phyloP scores from a whole-genome alignment of 768 basidiomycete genomes.

The Coprinopsis sp. region DNA sequence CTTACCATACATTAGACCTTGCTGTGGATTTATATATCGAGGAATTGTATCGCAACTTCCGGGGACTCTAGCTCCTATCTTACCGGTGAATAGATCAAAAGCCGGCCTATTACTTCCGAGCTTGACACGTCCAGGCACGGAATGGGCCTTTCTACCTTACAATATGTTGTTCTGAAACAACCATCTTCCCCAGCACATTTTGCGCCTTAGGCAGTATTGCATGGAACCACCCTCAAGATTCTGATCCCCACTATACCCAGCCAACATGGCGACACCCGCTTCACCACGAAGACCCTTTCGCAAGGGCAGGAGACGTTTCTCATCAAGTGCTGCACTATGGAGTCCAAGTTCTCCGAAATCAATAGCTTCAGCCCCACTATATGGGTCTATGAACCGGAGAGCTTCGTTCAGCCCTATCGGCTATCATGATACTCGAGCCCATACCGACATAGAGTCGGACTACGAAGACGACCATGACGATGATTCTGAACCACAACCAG shows the following conservation, averaged over 20 bases:
- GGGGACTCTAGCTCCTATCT: not conserved
- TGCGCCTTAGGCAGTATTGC: too few species aligned
- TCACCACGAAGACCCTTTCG: constrained; percentile 21
- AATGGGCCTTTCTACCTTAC: too few species aligned
- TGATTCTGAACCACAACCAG: constrained; percentile 7
- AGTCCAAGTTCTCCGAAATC: constrained; percentile 22
- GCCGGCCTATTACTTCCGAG: too few species aligned
- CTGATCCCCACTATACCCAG: too few species aligned
- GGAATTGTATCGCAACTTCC: not conserved
- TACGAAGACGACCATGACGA: constrained; percentile 23
- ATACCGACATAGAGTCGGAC: constrained; percentile 27
- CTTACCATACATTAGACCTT: constrained; percentile 17
- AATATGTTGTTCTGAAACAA: too few species aligned
- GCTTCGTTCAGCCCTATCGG: constrained; percentile 24
- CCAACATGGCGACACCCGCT: constrained; percentile 14
- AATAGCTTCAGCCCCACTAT: constrained; percentile 19
- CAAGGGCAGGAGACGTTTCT: constrained; percentile 30
- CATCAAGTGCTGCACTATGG: constrained; percentile 23
- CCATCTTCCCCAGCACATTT: too few species aligned
- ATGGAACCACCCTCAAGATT: too few species aligned
- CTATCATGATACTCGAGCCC: constrained; percentile 15
- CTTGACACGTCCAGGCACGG: too few species aligned
- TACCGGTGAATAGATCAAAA: too few species aligned
- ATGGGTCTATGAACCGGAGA: constrained; percentile 17
- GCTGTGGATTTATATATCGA: not conserved